A percentile compares a stretch with the other conserved stretches of the same genome.
phyloP scores from a whole-genome alignment of 2,329 filamentous ascomycete species.

The Neoarthrinium moseri region DNA sequence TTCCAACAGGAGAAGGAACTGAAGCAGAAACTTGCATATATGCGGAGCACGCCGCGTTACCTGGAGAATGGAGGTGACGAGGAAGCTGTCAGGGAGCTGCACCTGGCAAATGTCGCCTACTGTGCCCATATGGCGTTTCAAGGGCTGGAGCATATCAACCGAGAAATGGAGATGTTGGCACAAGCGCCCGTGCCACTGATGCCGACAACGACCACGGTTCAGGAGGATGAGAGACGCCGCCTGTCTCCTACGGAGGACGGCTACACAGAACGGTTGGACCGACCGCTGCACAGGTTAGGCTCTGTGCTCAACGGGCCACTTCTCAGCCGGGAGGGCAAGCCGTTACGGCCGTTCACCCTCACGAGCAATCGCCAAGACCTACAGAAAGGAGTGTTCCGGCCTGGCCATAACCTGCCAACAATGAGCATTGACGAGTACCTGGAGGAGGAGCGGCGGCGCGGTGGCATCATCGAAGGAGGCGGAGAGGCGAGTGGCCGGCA shows the following conservation, averaged over 20 bases:
- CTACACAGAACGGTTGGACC: slow-evolving; percentile 75
- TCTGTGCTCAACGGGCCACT: slow-evolving; percentile 64
- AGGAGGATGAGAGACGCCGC: slow-evolving; percentile 44
- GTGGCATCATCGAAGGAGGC: slow-evolving; percentile 88
- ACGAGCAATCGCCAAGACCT: slow-evolving; percentile 74
- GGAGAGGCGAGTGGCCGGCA: slow-evolving; percentile 70
- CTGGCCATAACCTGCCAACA: slow-evolving; percentile 90
- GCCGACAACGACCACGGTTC: slow-evolving; percentile 42
- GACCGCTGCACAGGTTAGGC: slow-evolving; percentile 51
- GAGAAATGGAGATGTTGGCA: slow-evolving; percentile 80
- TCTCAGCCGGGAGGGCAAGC: slow-evolving; percentile 76
- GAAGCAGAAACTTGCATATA: slow-evolving; percentile 72
- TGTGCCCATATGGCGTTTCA: slow-evolving; percentile 80
- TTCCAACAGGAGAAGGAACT: slow-evolving; percentile 85
- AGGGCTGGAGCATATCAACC: slow-evolving; percentile 79
- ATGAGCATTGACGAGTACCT: slow-evolving; percentile 99
- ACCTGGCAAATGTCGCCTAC: slow-evolving; percentile 73
- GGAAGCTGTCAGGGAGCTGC: slow-evolving; percentile 74
- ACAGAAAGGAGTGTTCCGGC: slow-evolving; percentile 78
- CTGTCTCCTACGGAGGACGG: slow-evolving; percentile 31
- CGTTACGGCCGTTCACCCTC: slow-evolving; percentile 87
- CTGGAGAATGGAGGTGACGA: slow-evolving; percentile 70
- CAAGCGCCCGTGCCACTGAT: slow-evolving; percentile 60
- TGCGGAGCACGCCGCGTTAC: slow-evolving; percentile 41
- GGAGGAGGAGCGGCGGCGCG: slow-evolving; percentile 81